Evolutionary conservation across 106 monocot genomes (phyloP).

Genomic region (Apostasia shenzhenica): DNA sequence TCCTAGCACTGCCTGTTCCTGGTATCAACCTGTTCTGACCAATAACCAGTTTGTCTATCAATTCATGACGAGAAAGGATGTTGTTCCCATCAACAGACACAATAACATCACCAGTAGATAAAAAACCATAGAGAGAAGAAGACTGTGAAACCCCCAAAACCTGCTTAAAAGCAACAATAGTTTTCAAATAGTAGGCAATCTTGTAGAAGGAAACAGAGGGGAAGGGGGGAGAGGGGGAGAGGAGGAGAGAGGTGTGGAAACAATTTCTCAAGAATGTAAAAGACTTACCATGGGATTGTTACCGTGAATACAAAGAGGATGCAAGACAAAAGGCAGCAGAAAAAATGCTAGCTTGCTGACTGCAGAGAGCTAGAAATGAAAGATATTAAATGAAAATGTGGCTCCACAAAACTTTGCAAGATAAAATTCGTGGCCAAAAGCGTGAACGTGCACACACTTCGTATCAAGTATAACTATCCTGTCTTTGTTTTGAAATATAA

Average conservation of each 20-base stretch:
- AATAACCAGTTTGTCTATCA: conserved; percentile 39
- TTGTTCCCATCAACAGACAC: conserved; percentile 53
- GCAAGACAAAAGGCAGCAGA: conserved; percentile 52
- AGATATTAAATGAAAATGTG: background rate
- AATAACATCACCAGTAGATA: conserved; percentile 59
- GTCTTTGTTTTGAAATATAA: too few species aligned
- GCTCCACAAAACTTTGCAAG: background rate
- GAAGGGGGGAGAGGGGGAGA: too few species aligned
- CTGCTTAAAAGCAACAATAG: conserved; percentile 28
- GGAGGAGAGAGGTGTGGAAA: background rate
- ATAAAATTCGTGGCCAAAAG: background rate
- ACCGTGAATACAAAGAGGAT: conserved; percentile 56
- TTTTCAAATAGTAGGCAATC: background rate
- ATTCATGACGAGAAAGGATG: conserved; percentile 47
- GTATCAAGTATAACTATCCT: too few species aligned
- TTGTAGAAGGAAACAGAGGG: background rate
- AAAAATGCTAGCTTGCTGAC: conserved; percentile 45
- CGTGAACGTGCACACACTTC: too few species aligned
- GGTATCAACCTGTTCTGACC: conserved; percentile 19
- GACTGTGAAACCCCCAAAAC: conserved; percentile 42
- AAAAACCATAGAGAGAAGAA: conserved; percentile 56
- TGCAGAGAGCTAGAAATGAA: conserved; percentile 55
- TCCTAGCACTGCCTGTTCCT: conserved; percentile 9
- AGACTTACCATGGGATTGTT: conserved; percentile 59
- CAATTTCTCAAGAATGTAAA: background rate